Evolutionary conservation across 495 filamentous ascomycete genomes (phyloP), one percentile per base, ranked within the genome.

Genomic region (Xylaria intraflava): DNA sequence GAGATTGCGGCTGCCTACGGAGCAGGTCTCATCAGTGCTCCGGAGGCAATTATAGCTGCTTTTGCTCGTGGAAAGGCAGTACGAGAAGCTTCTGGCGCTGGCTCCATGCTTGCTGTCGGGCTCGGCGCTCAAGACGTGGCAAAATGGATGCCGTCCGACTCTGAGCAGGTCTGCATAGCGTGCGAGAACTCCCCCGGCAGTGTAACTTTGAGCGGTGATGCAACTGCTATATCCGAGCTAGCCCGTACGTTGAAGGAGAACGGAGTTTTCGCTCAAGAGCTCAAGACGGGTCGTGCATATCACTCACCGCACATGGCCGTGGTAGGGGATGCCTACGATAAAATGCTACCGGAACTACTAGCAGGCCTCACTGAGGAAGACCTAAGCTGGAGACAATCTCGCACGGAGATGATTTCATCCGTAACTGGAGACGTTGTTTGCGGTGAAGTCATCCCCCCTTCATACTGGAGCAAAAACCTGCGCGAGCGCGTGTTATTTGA

Each of bases 1-100:
- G 83, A 86, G 59, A 84, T 85, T 58, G 76, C 71, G 0, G 78
- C 78, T 2, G 75, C 76, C 0, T 78, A 73, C 51, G 63, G 71
- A 6, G 66, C 66, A 14, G 75, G 75, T 7, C 62, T 64, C 8
- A 47, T 79, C 4, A 62, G 54, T 7, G 71, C 73, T 9, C 51
- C 65, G 6, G 73, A 74, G 4, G 72, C 69, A 12, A 78, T 79
- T 67, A 57, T 72, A 19, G 54, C 75, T 0, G 73, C 81, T 12
- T 67, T 69, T 65, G 60, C 69, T 57, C 69, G 69, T 39, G 62
- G 73, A 8, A 57, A 52, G n/a, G 54, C 46, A 22, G 54, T 61
- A 27, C 16, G 27, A 2, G 40, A n/a, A 42, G 27, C 53, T 45
- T 52, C 56, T 16, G 46, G 46, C 0, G 40, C 51, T 20, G 78